Base-by-base conservation (phyloP, 129 eudicot species). In the Helichrysum umbraculigerum region DNA sequence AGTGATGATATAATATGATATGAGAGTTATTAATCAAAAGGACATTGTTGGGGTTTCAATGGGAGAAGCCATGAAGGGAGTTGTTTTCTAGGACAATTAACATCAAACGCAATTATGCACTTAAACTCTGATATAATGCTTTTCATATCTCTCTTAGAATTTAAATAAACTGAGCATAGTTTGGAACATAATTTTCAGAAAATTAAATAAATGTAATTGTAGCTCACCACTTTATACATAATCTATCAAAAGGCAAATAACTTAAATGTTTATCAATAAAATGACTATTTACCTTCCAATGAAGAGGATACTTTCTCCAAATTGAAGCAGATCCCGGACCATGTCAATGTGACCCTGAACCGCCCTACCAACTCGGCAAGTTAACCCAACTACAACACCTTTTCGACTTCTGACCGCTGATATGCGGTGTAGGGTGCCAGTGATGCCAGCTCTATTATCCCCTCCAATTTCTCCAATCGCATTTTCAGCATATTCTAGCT, bases 351-450 rank as follows among this genome's bases (percentile, higher is more conserved):
- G 81, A 50, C 93, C 95, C 41, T 75, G 70, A 35, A 88, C 81
- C 2, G 90, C 88, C 83, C 97, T 77, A 30, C 97, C 97, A 75
- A 91, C 92, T 74, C 97, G 85, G 76, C 90, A 91, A 65, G 94
- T 91, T 79, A 91, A 81, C 54, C 95, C 97, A 68, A 91, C 77
- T 10, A 91, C 80, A 33, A 56, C 77, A 21, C 92, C 92, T 21
- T 83, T 77, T 78, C 85, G 83, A 76, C 79, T 91, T 80, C 90
- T 88, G 58, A 91, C 87, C 56, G 90, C 95, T 74, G 95, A 88
- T 88, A 91, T 86, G 28, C 97, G 91, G 80, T 91, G 97, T 87
- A 91, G 79, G 66, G 95, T 88, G 68, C 92, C 95, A 11, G 83
- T 78, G 72, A 91, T 88, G 8, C 97, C 97, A 66, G 90, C 94